Evolutionary conservation across 345 rosid species (phyloP).

Genomic region (Pistacia integerrima): DNA sequence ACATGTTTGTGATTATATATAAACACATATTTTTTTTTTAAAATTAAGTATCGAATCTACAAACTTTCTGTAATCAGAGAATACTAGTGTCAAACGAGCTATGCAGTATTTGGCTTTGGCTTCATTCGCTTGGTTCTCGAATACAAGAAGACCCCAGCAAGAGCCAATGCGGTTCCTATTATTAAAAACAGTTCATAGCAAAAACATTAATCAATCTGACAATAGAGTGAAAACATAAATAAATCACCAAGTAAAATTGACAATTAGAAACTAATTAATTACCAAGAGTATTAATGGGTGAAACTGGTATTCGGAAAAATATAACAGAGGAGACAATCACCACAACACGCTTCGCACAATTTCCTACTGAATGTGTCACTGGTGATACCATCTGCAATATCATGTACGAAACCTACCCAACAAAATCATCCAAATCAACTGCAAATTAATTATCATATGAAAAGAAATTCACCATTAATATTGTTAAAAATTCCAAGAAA

Average conservation of each 20-base stretch:
- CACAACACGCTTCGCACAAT: constrained; percentile 80
- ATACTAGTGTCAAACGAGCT: constrained; percentile 9
- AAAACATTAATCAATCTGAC: not conserved
- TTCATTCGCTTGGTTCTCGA: constrained; percentile 52
- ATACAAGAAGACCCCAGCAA: constrained; percentile 78
- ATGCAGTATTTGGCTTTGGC: constrained; percentile 42
- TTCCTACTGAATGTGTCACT: constrained; percentile 85
- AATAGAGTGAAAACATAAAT: not conserved
- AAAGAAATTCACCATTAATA: too few species aligned
- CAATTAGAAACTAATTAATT: not conserved
- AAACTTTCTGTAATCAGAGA: not conserved
- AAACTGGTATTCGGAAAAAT: constrained; percentile 69
- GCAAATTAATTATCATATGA: too few species aligned
- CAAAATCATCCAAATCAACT: too few species aligned
- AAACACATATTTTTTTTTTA: too few species aligned
- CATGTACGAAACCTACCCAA: constrained; percentile 69
- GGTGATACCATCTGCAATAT: constrained; percentile 82
- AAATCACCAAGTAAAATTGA: not conserved
- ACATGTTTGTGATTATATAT: too few species aligned
- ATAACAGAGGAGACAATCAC: constrained; percentile 70
- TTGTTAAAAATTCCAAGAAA: too few species aligned
- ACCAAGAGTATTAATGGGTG: constrained; percentile 69
- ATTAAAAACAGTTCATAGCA: not conserved
- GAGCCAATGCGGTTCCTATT: constrained; percentile 78
- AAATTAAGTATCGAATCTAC: not conserved